Percentiles rank a stretch among this genome's conserved stretches.
Evolutionary conservation across 2,329 filamentous ascomycete species (phyloP).

Genomic region (Ophiostoma sp.): DNA sequence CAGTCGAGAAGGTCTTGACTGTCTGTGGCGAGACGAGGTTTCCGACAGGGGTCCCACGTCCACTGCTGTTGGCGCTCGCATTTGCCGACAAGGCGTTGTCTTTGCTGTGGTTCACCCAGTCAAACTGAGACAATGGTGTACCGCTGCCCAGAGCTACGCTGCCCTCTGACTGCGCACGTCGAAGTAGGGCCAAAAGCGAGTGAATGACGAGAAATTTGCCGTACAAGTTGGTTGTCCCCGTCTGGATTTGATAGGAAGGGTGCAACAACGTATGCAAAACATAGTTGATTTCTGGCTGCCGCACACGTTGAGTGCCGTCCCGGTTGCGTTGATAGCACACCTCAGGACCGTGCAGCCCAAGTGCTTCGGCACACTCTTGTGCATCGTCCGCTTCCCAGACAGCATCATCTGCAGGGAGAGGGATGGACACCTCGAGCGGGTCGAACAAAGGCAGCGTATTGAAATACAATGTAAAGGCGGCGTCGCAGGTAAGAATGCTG

Average conservation of each 20-base stretch:
- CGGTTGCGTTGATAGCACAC: constrained; percentile 58
- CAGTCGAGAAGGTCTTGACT: constrained; percentile 52
- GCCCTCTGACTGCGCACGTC: constrained; percentile 45
- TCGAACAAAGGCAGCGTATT: constrained; percentile 66
- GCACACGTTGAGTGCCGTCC: constrained; percentile 62
- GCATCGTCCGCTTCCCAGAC: constrained; percentile 67
- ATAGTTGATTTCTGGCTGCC: constrained; percentile 64
- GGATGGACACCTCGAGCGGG: constrained; percentile 62
- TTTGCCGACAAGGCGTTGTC: constrained; percentile 41
- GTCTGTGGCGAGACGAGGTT: constrained; percentile 47
- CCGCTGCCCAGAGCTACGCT: constrained; percentile 42
- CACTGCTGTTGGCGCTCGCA: constrained; percentile 48
- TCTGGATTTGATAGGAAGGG: constrained; percentile 58
- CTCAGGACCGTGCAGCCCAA: constrained; percentile 62
- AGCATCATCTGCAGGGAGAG: constrained; percentile 71
- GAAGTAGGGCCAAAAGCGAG: constrained; percentile 63
- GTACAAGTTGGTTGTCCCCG: constrained; percentile 68
- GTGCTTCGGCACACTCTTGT: constrained; percentile 62
- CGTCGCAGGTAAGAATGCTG: constrained; percentile 64
- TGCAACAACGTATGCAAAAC: constrained; percentile 64
- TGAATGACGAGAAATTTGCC: constrained; percentile 75
- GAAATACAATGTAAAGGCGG: constrained; percentile 69
- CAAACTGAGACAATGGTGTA: constrained; percentile 59
- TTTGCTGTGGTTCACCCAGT: constrained; percentile 50
- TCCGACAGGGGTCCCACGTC: constrained; percentile 49